Conservation (phyloP, 1,284 basidiomycete species). For the Cryptococcus deneoformans region DNA sequence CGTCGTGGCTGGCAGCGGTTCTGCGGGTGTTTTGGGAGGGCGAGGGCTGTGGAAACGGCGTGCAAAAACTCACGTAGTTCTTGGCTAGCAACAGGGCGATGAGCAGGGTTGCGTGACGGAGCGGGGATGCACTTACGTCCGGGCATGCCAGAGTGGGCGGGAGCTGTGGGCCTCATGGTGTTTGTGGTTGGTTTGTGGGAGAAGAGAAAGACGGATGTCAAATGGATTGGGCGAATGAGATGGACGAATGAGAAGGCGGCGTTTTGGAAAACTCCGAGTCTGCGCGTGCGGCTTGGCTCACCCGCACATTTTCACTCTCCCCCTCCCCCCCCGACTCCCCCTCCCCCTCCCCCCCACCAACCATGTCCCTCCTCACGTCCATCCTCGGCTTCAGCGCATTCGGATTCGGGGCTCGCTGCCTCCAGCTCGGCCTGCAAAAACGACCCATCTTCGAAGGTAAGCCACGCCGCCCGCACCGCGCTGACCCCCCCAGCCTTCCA, state of each 20-base stretch:
- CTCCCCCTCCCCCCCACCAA: neutral
- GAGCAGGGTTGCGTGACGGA: too few relatives aligned
- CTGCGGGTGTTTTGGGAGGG: neutral
- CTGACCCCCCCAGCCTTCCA: conserved; percentile 28
- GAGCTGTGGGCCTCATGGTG: conserved; percentile 67
- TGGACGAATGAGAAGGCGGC: conserved; percentile 1
- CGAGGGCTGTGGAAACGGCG: neutral
- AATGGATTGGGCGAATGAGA: neutral
- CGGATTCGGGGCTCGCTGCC: conserved; percentile 71
- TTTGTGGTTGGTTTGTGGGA: conserved; percentile 2
- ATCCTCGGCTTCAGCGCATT: conserved; percentile 74
- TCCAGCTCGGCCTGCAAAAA: conserved; percentile 73
- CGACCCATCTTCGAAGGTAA: conserved; percentile 44
- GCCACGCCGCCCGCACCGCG: conserved; percentile 8
- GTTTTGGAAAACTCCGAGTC: conserved; percentile 15
- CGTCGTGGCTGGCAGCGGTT: neutral
- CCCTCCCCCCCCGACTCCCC: neutral
- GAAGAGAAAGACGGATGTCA: neutral
- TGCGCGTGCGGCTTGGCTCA: neutral
- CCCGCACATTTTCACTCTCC: neutral
- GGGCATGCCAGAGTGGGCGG: conserved; percentile 69
- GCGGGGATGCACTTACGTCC: conserved; percentile 54
- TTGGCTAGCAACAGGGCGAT: too few relatives aligned
- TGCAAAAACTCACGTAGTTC: neutral
- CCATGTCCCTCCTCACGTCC: conserved; percentile 68